phyloP scores from a whole-genome alignment of 192 early-diverging fungal genomes.

The Coemansia sp. region DNA sequence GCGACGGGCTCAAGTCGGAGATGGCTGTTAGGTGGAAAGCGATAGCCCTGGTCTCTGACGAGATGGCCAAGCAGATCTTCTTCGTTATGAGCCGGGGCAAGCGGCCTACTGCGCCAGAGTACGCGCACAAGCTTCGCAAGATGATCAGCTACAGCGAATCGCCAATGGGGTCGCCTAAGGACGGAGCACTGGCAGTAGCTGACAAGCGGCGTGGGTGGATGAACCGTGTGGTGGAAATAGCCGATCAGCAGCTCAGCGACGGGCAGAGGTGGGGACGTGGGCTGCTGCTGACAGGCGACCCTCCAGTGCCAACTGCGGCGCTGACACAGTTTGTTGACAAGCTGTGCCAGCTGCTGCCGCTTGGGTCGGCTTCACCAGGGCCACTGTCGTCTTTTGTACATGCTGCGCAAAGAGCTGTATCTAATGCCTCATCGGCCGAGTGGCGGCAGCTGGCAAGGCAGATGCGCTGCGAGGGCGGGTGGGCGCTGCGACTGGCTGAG shows the following conservation, averaged over 20 bases:
- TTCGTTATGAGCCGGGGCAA: conserved; percentile 35
- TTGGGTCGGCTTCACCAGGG: conserved; percentile 10
- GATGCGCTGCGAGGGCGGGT: conserved; percentile 69
- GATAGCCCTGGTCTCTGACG: conserved; percentile 18
- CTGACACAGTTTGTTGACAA: conserved; percentile 32
- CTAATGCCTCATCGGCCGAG: conserved; percentile 5
- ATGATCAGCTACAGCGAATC: conserved; percentile 17
- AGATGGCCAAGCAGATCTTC: conserved; percentile 41
- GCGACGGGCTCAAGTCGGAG: conserved; percentile 60
- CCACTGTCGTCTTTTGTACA: conserved; percentile 29
- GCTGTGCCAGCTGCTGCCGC: conserved; percentile 29
- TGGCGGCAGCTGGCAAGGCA: conserved; percentile 31
- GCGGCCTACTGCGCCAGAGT: conserved; percentile 31
- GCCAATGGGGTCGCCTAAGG: background rate
- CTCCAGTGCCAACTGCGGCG: conserved; percentile 20
- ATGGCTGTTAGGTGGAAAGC: conserved; percentile 33
- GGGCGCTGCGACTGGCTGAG: conserved; percentile 67
- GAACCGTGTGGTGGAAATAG: conserved; percentile 72
- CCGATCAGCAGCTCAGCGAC: conserved; percentile 72
- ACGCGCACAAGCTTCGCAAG: conserved; percentile 20
- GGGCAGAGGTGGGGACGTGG: conserved; percentile 60
- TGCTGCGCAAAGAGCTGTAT: background rate
- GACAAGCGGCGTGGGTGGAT: conserved; percentile 65
- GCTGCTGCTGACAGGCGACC: conserved; percentile 37
- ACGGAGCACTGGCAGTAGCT: background rate